Percentiles rank a stretch among this genome's conserved stretches.
These are phyloP conservation scores for Kuraishia hungarica DNA, from an alignment of 805 yeast species.

Conservation along the genomic window DNA sequence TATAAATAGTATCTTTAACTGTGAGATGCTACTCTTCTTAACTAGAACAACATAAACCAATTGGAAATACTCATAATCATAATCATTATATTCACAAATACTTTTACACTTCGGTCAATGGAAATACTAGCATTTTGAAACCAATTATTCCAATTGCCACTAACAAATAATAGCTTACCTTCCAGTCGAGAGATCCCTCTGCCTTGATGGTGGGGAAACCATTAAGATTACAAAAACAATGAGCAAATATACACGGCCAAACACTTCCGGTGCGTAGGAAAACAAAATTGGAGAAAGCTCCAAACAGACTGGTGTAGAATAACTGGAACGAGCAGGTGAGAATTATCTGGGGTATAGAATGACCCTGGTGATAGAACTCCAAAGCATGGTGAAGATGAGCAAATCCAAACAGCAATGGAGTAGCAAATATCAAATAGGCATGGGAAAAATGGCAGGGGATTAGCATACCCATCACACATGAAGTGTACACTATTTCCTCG, in stretches of 20 bases:
- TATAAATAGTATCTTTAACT: too few species aligned
- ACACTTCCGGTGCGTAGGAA: conserved; percentile 44
- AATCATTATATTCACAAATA: not conserved
- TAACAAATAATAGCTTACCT: conserved; percentile 27
- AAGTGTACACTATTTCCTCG: conserved; percentile 67
- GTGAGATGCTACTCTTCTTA: too few species aligned
- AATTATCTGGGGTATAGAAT: conserved; percentile 23
- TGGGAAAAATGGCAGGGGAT: not conserved
- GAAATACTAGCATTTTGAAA: conserved; percentile 23
- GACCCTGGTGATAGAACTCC: conserved; percentile 27
- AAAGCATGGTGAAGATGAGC: conserved; percentile 76
- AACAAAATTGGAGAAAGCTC: conserved; percentile 51
- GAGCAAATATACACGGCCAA: conserved; percentile 52
- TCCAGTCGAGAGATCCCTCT: conserved; percentile 15
- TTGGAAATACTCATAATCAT: not conserved
- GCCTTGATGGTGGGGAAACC: conserved; percentile 47
- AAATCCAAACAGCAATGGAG: conserved; percentile 65
- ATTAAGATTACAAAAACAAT: conserved; percentile 58
- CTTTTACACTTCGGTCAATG: conserved; percentile 15
- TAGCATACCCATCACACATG: conserved; percentile 25
- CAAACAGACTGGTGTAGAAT: conserved; percentile 62
- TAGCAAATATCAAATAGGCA: not conserved
- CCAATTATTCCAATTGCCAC: conserved; percentile 32
- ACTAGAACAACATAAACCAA: too few species aligned
- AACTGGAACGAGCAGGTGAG: conserved; percentile 41